Evolutionary conservation across 1,284 basidiomycete species (phyloP).

Genomic region (Chalciporus sp.): DNA sequence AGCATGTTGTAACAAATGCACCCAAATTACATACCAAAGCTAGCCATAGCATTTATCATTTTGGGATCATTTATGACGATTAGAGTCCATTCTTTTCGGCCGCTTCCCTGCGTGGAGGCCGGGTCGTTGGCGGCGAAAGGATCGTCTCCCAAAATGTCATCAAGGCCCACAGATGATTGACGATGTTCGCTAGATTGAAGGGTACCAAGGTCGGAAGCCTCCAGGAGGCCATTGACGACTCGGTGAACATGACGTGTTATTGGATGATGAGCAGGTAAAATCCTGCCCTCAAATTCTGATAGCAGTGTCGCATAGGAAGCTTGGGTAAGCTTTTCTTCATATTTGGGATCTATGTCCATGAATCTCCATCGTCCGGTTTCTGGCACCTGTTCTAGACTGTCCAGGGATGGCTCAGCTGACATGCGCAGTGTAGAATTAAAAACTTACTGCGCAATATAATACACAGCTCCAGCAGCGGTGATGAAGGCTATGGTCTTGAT

Average conservation of each 20-base stretch:
- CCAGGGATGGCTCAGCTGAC: background rate
- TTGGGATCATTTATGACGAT: constrained; percentile 79
- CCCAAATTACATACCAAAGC: constrained; percentile 56
- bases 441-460: constrained; percentile 34
- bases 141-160: constrained; percentile 27
- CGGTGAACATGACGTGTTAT: constrained; percentile 66
- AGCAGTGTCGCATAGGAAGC: constrained; percentile 54
- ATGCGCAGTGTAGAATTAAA: background rate
- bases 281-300: constrained; percentile 53
- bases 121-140: constrained; percentile 18
- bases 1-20: background rate
- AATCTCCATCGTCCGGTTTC: constrained; percentile 86
- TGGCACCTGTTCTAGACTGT: constrained; percentile 77
- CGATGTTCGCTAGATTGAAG: constrained; percentile 17
- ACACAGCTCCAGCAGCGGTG: constrained; percentile 25
- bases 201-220: constrained; percentile 68
- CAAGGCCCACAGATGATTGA: constrained; percentile 6
- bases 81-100: constrained; percentile 67
- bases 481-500: constrained; percentile 25
- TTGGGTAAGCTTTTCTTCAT: constrained; percentile 60
- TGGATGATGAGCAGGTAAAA: constrained; percentile 74
- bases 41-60: constrained; percentile 81
- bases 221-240: constrained; percentile 75
- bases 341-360: constrained; percentile 70
- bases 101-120: constrained; percentile 26